Base-by-base conservation (phyloP, 1,139 yeast genomes). In the Candida pseudoviswanathii region DNA sequence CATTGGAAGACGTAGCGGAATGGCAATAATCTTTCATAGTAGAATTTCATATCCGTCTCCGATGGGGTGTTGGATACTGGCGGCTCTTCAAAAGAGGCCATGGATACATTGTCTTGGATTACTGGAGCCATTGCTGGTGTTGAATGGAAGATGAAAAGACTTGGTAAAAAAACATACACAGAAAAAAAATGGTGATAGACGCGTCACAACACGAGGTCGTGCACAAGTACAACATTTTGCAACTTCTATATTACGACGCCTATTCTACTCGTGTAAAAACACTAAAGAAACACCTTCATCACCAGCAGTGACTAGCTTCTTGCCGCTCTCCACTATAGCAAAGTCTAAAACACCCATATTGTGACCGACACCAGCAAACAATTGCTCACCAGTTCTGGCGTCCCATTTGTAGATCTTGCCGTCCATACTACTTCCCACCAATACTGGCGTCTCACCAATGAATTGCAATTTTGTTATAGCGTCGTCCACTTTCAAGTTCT, bases 201-300 rank as follows among this genome's bases (percentile, higher is more conserved):
- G 43, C 43, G 43, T 41, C 39, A 2, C n/a, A 7, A 10, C 3
- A 5, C 11, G 8, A 2, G 39, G 39, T 36, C 39, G 39, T 36
- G 39, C 39, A 36, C 5, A 31, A 22, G 5, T 22, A 22, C 27
- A 38, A 10, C 10, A 5, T 31, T 31, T 31, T 31, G 34, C 11
- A 31, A 9, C n/a, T 10, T 8, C 10, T 31, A 25, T 38, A 21
- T 21, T 11, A 38, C 16, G 16, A 16, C 16, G 16, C 16, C 16
- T 16, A 16, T 26, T 7, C 33, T 53, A 51, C 34, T 51, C 54
- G 42, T 49, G 46, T 45, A 49, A 40, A 50, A 85, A 92, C 5
- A 94, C 81, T 58, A 94, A 75, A 5, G 96, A 84, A 33, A 94
- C 97, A 57, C 96, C 97, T 66, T 94, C 99, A 66, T 94, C 99